A percentile compares a stretch with the other conserved stretches of the same genome.
These are phyloP conservation scores for Monosporascus sp. DNA, from an alignment of 2,329 filamentous ascomycete genomes.

Conservation along the genomic window DNA sequence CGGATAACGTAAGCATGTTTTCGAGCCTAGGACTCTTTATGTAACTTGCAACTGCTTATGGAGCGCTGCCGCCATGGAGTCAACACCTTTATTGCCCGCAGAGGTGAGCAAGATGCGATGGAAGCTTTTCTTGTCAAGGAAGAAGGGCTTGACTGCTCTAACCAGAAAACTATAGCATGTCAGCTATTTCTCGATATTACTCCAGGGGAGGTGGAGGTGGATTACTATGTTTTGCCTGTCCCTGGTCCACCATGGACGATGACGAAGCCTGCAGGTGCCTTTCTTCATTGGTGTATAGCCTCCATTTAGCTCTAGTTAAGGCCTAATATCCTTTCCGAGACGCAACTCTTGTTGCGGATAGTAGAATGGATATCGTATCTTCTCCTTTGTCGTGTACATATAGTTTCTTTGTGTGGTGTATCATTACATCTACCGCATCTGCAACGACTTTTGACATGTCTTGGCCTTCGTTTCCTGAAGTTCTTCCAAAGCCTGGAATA, in stretches of 20 bases:
- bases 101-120: slow-evolving; percentile 1
- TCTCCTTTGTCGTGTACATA: too few relatives aligned
- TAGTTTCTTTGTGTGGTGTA: too few relatives aligned
- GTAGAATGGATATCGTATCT: not conserved
- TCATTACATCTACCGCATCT: too few relatives aligned
- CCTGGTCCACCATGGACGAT: slow-evolving; percentile 1
- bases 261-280: not conserved
- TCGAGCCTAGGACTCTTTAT: not conserved
- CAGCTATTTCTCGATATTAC: not conserved
- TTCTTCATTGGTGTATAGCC: not conserved
- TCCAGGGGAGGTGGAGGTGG: not conserved
- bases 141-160: not conserved
- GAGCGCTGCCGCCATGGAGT: not conserved
- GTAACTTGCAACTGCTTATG: not conserved
- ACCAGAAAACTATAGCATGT: not conserved
- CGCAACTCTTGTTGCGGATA: not conserved
- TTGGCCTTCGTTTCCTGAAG: not conserved
- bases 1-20: not conserved
- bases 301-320: slow-evolving; percentile 1
- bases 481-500: not conserved
- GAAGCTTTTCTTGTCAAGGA: not conserved
- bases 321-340: not conserved
- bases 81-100: not conserved
- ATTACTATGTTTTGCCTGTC: slow-evolving; percentile 3
- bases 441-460: too few relatives aligned